Conservation (phyloP, 805 yeast genomes). For the Candida wancherniae region DNA sequence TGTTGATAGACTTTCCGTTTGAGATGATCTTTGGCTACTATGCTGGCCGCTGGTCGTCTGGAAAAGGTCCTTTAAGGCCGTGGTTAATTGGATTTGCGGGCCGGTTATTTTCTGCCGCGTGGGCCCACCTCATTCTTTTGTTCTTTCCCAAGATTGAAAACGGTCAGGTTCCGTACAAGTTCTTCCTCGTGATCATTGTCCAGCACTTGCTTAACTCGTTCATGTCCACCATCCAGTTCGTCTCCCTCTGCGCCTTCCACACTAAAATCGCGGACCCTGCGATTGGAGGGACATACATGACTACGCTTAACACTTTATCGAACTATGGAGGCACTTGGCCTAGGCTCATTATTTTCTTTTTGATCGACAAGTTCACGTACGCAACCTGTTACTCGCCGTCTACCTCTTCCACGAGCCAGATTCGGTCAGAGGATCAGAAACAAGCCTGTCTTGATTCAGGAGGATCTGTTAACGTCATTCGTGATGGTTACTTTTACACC, state of each 20-base stretch:
- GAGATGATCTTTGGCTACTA: slow-evolving; percentile 93
- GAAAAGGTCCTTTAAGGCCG: slow-evolving; percentile 70
- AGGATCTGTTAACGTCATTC: slow-evolving; percentile 50
- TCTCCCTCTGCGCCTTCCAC: slow-evolving; percentile 90
- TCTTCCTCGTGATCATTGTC: slow-evolving; percentile 66
- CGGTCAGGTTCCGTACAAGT: slow-evolving; percentile 44
- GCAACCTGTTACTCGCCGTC: slow-evolving; percentile 49
- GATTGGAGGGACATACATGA: slow-evolving; percentile 98
- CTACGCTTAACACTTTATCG: slow-evolving; percentile 84
- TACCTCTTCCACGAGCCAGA: slow-evolving; percentile 1
- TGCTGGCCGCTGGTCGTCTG: slow-evolving; percentile 92
- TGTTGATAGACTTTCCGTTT: slow-evolving; percentile 90
- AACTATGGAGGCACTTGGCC: slow-evolving; percentile 99
- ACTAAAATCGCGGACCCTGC: slow-evolving; percentile 92
- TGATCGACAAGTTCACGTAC: slow-evolving; percentile 74
- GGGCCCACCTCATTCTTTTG: slow-evolving; percentile 71
- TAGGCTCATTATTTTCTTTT: slow-evolving; percentile 64
- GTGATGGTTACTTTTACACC: slow-evolving; percentile 83
- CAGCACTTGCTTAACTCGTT: slow-evolving; percentile 86
- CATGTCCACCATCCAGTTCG: slow-evolving; percentile 94
- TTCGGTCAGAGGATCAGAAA: slow-evolving; percentile 34
- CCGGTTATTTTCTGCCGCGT: slow-evolving; percentile 64
- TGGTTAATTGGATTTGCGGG: slow-evolving; percentile 90
- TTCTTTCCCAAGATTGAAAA: slow-evolving; percentile 53
- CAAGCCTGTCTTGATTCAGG: slow-evolving; percentile 46